phyloP scores from a whole-genome alignment of 2,329 filamentous ascomycete genomes.

The Biscogniauxia mediterranea region DNA sequence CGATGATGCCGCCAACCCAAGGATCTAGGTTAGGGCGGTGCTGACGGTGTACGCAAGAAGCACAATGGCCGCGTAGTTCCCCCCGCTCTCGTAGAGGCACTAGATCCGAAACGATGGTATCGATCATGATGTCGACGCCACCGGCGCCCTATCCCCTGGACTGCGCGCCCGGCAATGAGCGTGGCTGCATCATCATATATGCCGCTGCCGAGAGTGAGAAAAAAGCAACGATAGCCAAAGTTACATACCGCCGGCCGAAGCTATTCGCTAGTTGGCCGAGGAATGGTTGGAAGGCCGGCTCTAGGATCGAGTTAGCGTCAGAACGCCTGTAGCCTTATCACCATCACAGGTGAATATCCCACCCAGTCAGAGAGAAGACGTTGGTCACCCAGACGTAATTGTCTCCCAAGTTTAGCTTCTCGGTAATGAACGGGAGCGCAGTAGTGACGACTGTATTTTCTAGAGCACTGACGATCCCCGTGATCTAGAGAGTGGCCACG shows the following conservation, averaged over 20 bases:
- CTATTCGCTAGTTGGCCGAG: conserved; percentile 43
- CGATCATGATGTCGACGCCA: conserved; percentile 13
- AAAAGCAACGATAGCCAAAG: conserved; percentile 38
- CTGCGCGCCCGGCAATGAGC: conserved; percentile 16
- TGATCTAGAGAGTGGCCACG: conserved; percentile 21
- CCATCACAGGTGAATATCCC: not conserved
- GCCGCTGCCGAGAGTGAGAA: conserved; percentile 54
- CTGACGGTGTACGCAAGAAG: conserved; percentile 34
- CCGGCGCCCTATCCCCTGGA: conserved; percentile 15
- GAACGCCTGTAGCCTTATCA: not conserved
- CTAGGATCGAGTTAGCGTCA: not conserved
- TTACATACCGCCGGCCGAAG: conserved; percentile 42
- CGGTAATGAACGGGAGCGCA: conserved; percentile 9
- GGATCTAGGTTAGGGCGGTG: conserved; percentile 30
- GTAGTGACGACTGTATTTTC: conserved; percentile 11
- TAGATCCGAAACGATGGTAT: conserved; percentile 38
- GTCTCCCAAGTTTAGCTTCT: conserved; percentile 2
- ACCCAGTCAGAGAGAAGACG: conserved; percentile 15
- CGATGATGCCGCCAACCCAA: conserved; percentile 24
- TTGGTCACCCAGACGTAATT: conserved; percentile 17
- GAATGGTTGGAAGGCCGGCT: conserved; percentile 24
- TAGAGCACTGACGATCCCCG: conserved; percentile 13
- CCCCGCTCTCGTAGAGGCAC: conserved; percentile 45
- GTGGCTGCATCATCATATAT: conserved; percentile 40
- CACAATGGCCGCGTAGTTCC: conserved; percentile 38